Percentiles rank a stretch among this genome's conserved stretches.
phyloP scores from a whole-genome alignment of 257 asterid species.

The Solanum megistacrolobum region DNA sequence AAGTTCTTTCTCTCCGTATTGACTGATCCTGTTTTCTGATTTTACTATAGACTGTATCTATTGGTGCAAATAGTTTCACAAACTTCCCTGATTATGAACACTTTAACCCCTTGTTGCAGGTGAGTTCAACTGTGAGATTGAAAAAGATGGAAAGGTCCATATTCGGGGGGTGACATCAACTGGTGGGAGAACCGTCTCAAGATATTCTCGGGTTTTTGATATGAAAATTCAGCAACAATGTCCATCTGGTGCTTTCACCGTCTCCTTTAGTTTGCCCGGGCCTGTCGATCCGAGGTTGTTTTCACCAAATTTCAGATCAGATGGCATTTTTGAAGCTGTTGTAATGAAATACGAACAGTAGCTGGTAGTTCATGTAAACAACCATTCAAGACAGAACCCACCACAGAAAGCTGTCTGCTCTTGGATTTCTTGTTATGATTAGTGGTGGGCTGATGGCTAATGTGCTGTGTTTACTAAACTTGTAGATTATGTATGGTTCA shows the following conservation, averaged over 20 bases:
- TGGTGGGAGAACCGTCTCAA: slow-evolving; percentile 38
- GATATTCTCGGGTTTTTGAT: slow-evolving; percentile 46
- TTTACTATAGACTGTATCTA: background rate
- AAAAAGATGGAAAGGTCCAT: slow-evolving; percentile 50
- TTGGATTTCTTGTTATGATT: background rate
- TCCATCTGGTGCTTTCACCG: slow-evolving; percentile 70
- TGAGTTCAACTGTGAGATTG: slow-evolving; percentile 57
- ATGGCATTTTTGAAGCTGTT: slow-evolving; percentile 77
- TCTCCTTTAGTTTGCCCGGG: slow-evolving; percentile 72
- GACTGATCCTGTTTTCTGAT: background rate
- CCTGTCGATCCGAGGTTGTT: slow-evolving; percentile 75
- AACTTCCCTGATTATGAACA: background rate
- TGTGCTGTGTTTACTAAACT: background rate
- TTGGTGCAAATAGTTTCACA: background rate
- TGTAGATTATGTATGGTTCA: background rate
- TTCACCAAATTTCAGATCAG: slow-evolving; percentile 49
- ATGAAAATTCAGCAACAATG: slow-evolving; percentile 75
- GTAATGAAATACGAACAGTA: slow-evolving; percentile 33
- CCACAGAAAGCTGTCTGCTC: background rate
- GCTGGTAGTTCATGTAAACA: background rate
- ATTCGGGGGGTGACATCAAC: slow-evolving; percentile 62
- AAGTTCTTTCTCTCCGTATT: background rate
- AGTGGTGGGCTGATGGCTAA: background rate
- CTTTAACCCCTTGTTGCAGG: slow-evolving; percentile 25
- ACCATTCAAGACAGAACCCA: background rate